Conservation (phyloP, 164 flowering plant genomes). For the Saururus chinensis region DNA sequence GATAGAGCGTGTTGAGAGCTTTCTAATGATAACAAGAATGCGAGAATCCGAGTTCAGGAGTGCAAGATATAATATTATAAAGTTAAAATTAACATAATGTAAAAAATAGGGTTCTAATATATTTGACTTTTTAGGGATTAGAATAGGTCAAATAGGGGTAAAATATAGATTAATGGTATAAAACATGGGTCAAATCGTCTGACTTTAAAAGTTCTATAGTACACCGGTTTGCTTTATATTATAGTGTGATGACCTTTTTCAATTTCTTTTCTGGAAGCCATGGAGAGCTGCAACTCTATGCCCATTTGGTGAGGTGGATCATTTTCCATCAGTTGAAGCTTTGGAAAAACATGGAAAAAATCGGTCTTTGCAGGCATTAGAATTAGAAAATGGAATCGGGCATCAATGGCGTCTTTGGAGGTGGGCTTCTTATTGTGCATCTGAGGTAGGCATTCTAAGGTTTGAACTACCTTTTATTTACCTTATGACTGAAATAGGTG, state of each 20-base stretch:
- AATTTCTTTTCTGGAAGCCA: constrained; percentile 36
- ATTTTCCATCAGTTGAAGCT: constrained; percentile 77
- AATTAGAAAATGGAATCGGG: constrained; percentile 87
- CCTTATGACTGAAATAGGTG: neutral
- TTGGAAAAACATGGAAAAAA: constrained; percentile 69
- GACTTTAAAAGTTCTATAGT: too few relatives aligned
- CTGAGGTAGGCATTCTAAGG: constrained; percentile 51
- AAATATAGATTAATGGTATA: too few relatives aligned
- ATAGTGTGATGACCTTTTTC: neutral
- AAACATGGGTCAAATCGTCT: too few relatives aligned
- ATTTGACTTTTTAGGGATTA: too few relatives aligned
- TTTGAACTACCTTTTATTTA: neutral
- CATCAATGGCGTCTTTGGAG: constrained; percentile 89
- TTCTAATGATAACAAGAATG: too few relatives aligned
- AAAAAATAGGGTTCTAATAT: too few relatives aligned
- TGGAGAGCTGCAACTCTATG: constrained; percentile 93
- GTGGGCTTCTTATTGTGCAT: constrained; percentile 96
- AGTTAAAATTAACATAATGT: too few relatives aligned
- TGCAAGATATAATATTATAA: too few relatives aligned
- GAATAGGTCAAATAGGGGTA: too few relatives aligned
- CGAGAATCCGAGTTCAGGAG: too few relatives aligned
- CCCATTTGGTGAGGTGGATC: constrained; percentile 77
- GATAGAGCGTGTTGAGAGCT: too few relatives aligned
- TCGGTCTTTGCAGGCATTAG: constrained; percentile 83
- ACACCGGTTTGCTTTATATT: neutral